Conservation (phyloP, 1,284 basidiomycete genomes). For the Fomitopsis pinicola region DNA sequence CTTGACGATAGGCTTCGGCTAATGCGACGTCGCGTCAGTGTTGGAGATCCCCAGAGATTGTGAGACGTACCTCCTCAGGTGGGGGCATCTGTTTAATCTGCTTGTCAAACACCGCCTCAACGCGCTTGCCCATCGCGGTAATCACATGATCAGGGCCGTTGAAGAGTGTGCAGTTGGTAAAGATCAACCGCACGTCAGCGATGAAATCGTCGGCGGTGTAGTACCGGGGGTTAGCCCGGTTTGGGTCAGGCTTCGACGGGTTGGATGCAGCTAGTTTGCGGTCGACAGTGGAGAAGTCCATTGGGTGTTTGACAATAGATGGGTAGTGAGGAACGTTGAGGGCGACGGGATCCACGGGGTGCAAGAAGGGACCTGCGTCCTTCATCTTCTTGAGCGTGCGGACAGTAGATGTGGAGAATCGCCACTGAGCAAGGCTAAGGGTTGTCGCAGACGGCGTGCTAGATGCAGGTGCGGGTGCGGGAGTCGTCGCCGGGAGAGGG, state of each 20-base stretch:
- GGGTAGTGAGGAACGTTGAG: constrained; percentile 92
- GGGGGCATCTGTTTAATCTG: constrained; percentile 82
- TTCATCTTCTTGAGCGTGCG: constrained; percentile 86
- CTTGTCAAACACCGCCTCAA: constrained; percentile 88
- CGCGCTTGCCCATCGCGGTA: constrained; percentile 71
- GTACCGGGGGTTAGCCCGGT: constrained; percentile 71
- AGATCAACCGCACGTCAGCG: constrained; percentile 80
- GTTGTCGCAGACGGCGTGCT: constrained; percentile 32
- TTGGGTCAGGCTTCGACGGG: constrained; percentile 70
- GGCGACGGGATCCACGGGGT: constrained; percentile 88
- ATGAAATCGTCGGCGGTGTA: constrained; percentile 73
- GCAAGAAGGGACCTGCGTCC: constrained; percentile 79
- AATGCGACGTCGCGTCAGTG: constrained; percentile 7
- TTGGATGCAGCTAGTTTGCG: constrained; percentile 79
- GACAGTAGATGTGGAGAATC: constrained; percentile 77
- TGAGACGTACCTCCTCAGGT: constrained; percentile 61
- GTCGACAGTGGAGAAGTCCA: constrained; percentile 96
- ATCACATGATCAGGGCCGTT: constrained; percentile 91
- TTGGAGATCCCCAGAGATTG: constrained; percentile 6
- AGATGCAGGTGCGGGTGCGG: not conserved
- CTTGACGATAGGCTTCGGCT: constrained; percentile 52
- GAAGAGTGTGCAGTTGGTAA: constrained; percentile 87
- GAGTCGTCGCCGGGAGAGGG: constrained; percentile 1
- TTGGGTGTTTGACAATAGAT: constrained; percentile 84
- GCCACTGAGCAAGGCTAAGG: constrained; percentile 66